phyloP scores from a whole-genome alignment of 2,329 filamentous ascomycete genomes.

The Eutypa lata region DNA sequence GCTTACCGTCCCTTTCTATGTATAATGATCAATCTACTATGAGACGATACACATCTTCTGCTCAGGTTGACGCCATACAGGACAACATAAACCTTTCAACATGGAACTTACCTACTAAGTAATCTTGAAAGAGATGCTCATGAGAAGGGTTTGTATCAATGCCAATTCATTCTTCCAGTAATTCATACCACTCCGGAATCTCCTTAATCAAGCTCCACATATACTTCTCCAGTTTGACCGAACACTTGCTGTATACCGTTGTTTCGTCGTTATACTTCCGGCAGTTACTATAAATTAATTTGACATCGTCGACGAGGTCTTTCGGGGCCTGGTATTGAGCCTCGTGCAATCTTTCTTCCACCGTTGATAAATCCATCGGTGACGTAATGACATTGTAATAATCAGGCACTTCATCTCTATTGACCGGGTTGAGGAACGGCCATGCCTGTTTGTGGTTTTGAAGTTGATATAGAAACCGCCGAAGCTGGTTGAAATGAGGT shows the following conservation, averaged over 20 bases:
- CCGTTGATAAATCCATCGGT: slow-evolving; percentile 90
- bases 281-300: slow-evolving; percentile 88
- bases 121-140: too few relatives aligned
- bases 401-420: slow-evolving; percentile 87
- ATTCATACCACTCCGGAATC: slow-evolving; percentile 72
- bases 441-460: slow-evolving; percentile 88
- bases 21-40: too few relatives aligned
- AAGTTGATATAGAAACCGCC: slow-evolving; percentile 86
- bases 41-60: too few relatives aligned
- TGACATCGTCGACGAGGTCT: slow-evolving; percentile 84
- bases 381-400: slow-evolving; percentile 97
- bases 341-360: slow-evolving; percentile 89
- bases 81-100: too few relatives aligned
- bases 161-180: slow-evolving; percentile 3
- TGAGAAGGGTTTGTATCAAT: too few relatives aligned
- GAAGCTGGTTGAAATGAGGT: slow-evolving; percentile 87
- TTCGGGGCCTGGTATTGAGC: slow-evolving; percentile 86
- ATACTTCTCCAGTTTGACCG: slow-evolving; percentile 83
- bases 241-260: slow-evolving; percentile 88
- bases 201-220: slow-evolving; percentile 90
- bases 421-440: slow-evolving; percentile 90
- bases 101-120: too few relatives aligned
- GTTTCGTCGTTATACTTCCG: slow-evolving; percentile 90
- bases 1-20: too few relatives aligned
- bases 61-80: too few relatives aligned